phyloP scores from a whole-genome alignment of 2,329 filamentous ascomycete species.

The Pseudogymnoascus sp. region DNA sequence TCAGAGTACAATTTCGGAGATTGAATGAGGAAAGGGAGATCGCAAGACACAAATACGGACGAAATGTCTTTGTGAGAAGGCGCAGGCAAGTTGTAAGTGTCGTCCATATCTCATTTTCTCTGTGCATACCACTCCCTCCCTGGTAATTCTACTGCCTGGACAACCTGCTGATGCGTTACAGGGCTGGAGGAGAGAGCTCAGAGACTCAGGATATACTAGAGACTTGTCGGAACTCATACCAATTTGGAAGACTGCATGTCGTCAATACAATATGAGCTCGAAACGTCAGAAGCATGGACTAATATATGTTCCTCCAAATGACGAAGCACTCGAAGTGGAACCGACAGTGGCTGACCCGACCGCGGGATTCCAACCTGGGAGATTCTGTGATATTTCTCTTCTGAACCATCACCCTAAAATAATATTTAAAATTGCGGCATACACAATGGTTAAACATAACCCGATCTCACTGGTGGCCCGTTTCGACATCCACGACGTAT shows the following conservation, averaged over 20 bases:
- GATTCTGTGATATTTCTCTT: not conserved
- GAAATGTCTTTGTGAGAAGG: not conserved
- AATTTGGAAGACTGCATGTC: not conserved
- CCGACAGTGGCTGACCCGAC: not conserved
- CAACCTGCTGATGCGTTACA: not conserved
- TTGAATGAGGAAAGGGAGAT: not conserved
- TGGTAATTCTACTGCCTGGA: not conserved
- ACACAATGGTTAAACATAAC: not conserved
- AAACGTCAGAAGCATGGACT: not conserved
- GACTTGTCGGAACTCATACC: not conserved
- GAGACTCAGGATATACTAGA: not conserved
- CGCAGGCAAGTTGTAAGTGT: not conserved
- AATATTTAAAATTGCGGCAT: not conserved
- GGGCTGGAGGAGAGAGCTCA: not conserved
- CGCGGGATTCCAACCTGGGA: not conserved
- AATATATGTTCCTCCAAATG: too few species aligned
- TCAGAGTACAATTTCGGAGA: not conserved
- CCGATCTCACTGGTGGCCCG: not conserved
- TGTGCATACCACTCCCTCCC: not conserved
- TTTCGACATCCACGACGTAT: not conserved
- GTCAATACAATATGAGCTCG: not conserved
- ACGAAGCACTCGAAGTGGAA: not conserved
- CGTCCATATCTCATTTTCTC: not conserved
- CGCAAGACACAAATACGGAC: not conserved
- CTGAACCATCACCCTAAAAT: not conserved